These are phyloP conservation scores for Thermothelomyces thermophilus DNA, from an alignment of 2,329 filamentous ascomycete species.

Conservation along the genomic window DNA sequence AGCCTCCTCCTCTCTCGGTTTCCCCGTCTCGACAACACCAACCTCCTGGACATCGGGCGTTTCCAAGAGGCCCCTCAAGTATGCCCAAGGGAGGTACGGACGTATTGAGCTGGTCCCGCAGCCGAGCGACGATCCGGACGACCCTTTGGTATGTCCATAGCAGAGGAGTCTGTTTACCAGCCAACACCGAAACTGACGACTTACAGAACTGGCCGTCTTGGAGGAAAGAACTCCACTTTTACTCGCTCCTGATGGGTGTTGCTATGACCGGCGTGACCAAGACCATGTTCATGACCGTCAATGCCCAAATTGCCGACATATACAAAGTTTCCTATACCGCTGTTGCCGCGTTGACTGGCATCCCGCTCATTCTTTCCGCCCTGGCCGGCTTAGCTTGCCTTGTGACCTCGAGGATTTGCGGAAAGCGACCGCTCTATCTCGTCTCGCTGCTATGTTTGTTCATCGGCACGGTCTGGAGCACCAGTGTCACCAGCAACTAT, in stretches of 20 bases:
- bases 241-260: conserved; percentile 40
- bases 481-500: conserved; percentile 36
- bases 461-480: conserved; percentile 46
- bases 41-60: conserved; percentile 32
- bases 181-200: conserved; percentile 5
- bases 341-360: conserved; percentile 44
- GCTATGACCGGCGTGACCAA: conserved; percentile 47
- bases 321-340: conserved; percentile 42
- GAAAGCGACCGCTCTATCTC: conserved; percentile 50
- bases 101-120: conserved; percentile 46
- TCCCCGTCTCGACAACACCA: conserved; percentile 32
- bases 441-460: conserved; percentile 40
- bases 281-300: conserved; percentile 45
- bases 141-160: conserved; percentile 44
- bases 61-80: conserved; percentile 38
- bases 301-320: conserved; percentile 37
- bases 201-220: conserved; percentile 49
- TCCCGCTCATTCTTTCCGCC: conserved; percentile 46
- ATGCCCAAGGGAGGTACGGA: conserved; percentile 38
- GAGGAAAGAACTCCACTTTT: conserved; percentile 47
- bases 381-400: conserved; percentile 38
- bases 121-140: conserved; percentile 47
- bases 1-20: conserved; percentile 19
- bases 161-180: not conserved
- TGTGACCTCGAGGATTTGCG: conserved; percentile 40